A percentile compares a stretch with the other conserved stretches of the same genome.
phyloP scores from a whole-genome alignment of 257 asterid species.

The Penstemon newberryi region DNA sequence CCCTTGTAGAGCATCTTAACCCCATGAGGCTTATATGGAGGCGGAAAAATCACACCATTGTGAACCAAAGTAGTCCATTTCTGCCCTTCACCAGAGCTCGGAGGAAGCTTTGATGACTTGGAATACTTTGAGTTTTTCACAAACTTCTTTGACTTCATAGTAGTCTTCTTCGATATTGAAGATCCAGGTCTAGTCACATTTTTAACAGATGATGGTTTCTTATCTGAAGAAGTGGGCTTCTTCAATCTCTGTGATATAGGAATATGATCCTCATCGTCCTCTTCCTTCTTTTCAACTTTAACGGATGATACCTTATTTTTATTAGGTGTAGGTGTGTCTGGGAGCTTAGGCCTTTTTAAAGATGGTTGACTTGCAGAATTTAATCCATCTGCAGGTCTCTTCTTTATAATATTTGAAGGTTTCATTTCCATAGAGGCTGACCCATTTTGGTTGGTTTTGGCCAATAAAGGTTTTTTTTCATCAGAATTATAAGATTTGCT shows the following conservation, averaged over 20 bases:
- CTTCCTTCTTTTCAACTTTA: slow-evolving; percentile 61
- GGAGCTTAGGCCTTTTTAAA: slow-evolving; percentile 68
- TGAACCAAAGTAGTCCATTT: slow-evolving; percentile 96
- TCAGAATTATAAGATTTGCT: slow-evolving; percentile 43
- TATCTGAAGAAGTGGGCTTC: slow-evolving; percentile 44
- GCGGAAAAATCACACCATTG: slow-evolving; percentile 94
- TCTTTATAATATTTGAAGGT: slow-evolving; percentile 52
- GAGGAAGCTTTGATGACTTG: slow-evolving; percentile 75
- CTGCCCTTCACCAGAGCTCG: slow-evolving; percentile 96
- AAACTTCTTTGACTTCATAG: slow-evolving; percentile 55
- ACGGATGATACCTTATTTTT: slow-evolving; percentile 42
- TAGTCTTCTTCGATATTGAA: slow-evolving; percentile 42
- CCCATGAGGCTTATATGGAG: slow-evolving; percentile 94
- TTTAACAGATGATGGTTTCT: slow-evolving; percentile 48
- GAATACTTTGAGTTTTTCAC: slow-evolving; percentile 60
- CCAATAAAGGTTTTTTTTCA: slow-evolving; percentile 48
- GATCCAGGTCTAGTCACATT: slow-evolving; percentile 44
- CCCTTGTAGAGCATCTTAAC: slow-evolving; percentile 91
- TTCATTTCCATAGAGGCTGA: slow-evolving; percentile 51
- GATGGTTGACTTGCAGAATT: slow-evolving; percentile 48
- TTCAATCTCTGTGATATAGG: slow-evolving; percentile 74
- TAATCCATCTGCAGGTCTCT: slow-evolving; percentile 59
- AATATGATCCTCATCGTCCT: slow-evolving; percentile 70
- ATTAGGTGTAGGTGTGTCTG: slow-evolving; percentile 40
- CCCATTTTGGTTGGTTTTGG: slow-evolving; percentile 61